Percentiles rank a stretch among this genome's conserved stretches.
phyloP scores from a whole-genome alignment of 805 yeast genomes.

The Cyberlindnera euphorbiae region DNA sequence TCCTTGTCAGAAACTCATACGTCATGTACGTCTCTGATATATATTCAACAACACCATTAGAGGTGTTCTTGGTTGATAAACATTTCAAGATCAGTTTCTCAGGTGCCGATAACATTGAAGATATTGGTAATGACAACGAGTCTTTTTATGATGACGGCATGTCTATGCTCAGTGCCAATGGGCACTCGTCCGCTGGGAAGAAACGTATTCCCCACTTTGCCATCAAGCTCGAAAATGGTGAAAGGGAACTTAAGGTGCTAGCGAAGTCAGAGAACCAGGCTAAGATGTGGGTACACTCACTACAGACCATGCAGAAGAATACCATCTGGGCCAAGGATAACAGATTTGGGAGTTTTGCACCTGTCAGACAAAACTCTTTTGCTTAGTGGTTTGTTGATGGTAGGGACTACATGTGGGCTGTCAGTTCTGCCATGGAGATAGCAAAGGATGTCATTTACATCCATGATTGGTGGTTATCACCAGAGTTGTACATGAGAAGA shows the following conservation, averaged over 20 bases:
- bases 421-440: slow-evolving; percentile 85
- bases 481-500: slow-evolving; percentile 86
- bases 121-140: slow-evolving; percentile 30
- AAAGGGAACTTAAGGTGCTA: slow-evolving; percentile 69
- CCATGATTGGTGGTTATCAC: slow-evolving; percentile 98
- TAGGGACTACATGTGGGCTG: slow-evolving; percentile 95
- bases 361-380: slow-evolving; percentile 75
- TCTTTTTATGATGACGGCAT: slow-evolving; percentile 29
- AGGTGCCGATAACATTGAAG: slow-evolving; percentile 31
- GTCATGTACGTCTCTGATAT: slow-evolving; percentile 82
- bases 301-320: slow-evolving; percentile 59
- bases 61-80: slow-evolving; percentile 85
- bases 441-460: slow-evolving; percentile 91
- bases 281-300: slow-evolving; percentile 70
- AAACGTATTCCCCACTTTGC: slow-evolving; percentile 43
- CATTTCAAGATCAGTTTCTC: slow-evolving; percentile 55
- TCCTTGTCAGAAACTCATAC: slow-evolving; percentile 78
- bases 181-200: slow-evolving; percentile 23
- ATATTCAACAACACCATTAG: slow-evolving; percentile 81
- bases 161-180: slow-evolving; percentile 23
- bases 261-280: slow-evolving; percentile 63
- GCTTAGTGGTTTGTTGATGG: slow-evolving; percentile 98
- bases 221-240: slow-evolving; percentile 64
- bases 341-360: slow-evolving; percentile 89
- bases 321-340: slow-evolving; percentile 71